These are phyloP conservation scores for Trichoderma hamatum DNA, from an alignment of 2,329 filamentous ascomycete genomes.

Conservation along the genomic window DNA sequence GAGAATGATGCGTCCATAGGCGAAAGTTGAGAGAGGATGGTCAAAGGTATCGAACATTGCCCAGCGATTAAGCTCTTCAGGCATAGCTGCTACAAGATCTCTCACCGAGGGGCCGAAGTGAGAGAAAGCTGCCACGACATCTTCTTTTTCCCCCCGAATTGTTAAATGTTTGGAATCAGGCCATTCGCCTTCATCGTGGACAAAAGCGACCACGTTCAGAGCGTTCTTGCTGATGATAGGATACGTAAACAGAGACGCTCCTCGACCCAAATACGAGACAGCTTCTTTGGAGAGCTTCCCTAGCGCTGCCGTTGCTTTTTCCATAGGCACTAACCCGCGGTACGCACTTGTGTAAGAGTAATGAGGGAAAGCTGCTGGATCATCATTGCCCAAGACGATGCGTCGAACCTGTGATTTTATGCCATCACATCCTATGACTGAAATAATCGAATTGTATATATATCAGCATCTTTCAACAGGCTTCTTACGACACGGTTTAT, in stretches of 20 bases:
- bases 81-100: slow-evolving; percentile 1
- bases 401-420: slow-evolving; percentile 23
- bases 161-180: neutral
- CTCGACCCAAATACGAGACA: slow-evolving; percentile 4
- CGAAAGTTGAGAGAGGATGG: slow-evolving; percentile 25
- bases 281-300: neutral
- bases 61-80: slow-evolving; percentile 26
- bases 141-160: neutral
- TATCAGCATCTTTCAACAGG: neutral
- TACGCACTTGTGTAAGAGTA: slow-evolving; percentile 20
- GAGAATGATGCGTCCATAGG: slow-evolving; percentile 30
- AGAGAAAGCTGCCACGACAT: slow-evolving; percentile 1
- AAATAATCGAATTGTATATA: neutral
- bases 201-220: slow-evolving; percentile 12
- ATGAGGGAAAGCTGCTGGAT: slow-evolving; percentile 13
- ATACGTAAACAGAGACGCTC: slow-evolving; percentile 13
- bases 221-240: slow-evolving; percentile 3
- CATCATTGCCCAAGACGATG: neutral
- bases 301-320: slow-evolving; percentile 5
- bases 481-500: neutral
- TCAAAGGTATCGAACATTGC: slow-evolving; percentile 29
- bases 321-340: slow-evolving; percentile 12
- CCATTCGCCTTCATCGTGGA: slow-evolving; percentile 21
- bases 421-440: slow-evolving; percentile 27
- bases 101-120: slow-evolving; percentile 5